These are phyloP conservation scores for Platanus orientalis DNA, from an alignment of 164 flowering plant genomes.

Conservation along the genomic window DNA sequence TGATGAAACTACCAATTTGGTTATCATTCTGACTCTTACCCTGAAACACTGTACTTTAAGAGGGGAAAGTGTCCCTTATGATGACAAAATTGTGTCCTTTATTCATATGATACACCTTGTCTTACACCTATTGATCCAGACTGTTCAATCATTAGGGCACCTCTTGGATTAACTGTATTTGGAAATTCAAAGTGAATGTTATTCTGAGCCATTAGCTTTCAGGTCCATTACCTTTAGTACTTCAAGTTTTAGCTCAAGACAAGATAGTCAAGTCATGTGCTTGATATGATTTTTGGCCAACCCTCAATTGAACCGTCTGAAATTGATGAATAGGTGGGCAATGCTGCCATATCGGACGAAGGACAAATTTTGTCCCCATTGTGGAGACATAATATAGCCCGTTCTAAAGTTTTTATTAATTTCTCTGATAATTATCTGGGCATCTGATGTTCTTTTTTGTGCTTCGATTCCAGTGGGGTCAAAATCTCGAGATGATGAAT, in stretches of 20 bases:
- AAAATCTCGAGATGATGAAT: conserved; percentile 63
- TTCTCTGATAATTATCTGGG: not conserved
- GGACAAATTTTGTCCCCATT: not conserved
- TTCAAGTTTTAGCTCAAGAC: too few relatives aligned
- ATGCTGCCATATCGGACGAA: not conserved
- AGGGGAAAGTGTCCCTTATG: not conserved
- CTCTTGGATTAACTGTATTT: not conserved
- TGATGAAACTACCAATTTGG: conserved; percentile 59
- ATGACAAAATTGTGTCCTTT: not conserved
- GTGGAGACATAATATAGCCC: not conserved
- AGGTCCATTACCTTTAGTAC: too few relatives aligned
- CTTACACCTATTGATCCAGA: too few relatives aligned
- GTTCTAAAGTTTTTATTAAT: too few relatives aligned
- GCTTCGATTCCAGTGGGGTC: conserved; percentile 75
- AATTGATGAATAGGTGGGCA: not conserved
- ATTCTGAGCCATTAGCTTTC: not conserved
- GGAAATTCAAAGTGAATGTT: not conserved
- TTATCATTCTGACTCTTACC: conserved; percentile 5
- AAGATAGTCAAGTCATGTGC: too few relatives aligned
- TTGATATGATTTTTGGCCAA: not conserved
- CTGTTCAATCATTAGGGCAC: not conserved
- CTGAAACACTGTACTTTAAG: not conserved
- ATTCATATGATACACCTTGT: too few relatives aligned
- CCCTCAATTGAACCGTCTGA: not conserved
- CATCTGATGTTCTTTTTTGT: not conserved